Conservation (phyloP, 2,329 filamentous ascomycete genomes). For the Pseudogymnoascus pannorum region DNA sequence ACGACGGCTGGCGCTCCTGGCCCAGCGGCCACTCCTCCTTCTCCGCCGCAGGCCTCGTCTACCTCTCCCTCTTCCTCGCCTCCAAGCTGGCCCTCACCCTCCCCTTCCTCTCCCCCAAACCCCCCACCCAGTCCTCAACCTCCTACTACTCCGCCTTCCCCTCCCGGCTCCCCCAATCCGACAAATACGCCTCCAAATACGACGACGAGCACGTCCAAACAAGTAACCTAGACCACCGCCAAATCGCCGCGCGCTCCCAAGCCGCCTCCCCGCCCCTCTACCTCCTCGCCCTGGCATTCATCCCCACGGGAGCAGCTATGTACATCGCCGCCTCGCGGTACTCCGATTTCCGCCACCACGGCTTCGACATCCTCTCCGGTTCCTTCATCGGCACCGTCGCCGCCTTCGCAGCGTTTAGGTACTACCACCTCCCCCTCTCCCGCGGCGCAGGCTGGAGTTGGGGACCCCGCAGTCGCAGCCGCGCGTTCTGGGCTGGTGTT, state of each 20-base stretch:
- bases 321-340: conserved; percentile 83
- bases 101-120: conserved; percentile 52
- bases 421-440: conserved; percentile 75
- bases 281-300: conserved; percentile 60
- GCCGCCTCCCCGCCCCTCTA: conserved; percentile 79
- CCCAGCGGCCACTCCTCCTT: conserved; percentile 71
- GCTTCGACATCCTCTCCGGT: conserved; percentile 88
- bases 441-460: conserved; percentile 84
- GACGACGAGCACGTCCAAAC: conserved; percentile 4
- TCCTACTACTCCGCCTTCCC: conserved; percentile 60
- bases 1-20: conserved; percentile 82
- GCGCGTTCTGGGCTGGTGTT: conserved; percentile 73
- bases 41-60: conserved; percentile 72
- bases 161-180: conserved; percentile 51
- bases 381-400: conserved; percentile 66
- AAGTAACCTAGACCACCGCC: conserved; percentile 23
- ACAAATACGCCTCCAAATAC: background rate
- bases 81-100: conserved; percentile 72
- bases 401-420: conserved; percentile 70
- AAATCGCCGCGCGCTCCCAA: conserved; percentile 56
- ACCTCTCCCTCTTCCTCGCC: conserved; percentile 80
- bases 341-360: conserved; percentile 83
- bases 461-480: conserved; percentile 65
- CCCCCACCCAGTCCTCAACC: conserved; percentile 25
- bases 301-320: conserved; percentile 67